Percentiles rank a stretch among this genome's conserved stretches.
Conservation (phyloP, 768 basidiomycete species). For the Boletus reticulatus region DNA sequence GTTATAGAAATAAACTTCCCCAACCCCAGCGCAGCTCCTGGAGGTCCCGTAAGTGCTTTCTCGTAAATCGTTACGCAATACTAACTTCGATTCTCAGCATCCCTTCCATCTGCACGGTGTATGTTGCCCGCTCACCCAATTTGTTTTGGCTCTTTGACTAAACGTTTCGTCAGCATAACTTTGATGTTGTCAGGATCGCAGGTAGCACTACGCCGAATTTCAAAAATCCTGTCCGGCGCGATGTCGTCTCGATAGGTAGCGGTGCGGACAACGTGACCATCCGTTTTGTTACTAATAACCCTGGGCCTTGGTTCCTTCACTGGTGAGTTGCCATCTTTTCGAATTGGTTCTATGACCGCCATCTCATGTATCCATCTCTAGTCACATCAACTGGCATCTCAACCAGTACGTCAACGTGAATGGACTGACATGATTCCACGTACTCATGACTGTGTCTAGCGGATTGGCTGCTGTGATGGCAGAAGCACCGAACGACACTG, state of each 20-base stretch:
- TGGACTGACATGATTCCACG: too few species aligned
- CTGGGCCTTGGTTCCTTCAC: conserved; percentile 46
- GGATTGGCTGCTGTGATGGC: conserved; percentile 24
- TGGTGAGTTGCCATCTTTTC: neutral
- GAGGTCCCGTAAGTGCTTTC: conserved; percentile 27
- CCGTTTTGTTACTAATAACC: conserved; percentile 61
- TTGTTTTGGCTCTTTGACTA: neutral
- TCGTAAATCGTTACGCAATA: too few species aligned
- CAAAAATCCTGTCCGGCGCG: conserved; percentile 34
- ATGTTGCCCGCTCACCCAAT: conserved; percentile 5
- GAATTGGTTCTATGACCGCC: too few species aligned
- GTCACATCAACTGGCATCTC: neutral
- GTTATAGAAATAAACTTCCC: conserved; percentile 47
- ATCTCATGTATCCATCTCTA: neutral
- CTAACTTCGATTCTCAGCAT: conserved; percentile 22
- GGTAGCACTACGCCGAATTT: conserved; percentile 30
- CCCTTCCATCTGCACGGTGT: conserved; percentile 41
- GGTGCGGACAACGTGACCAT: conserved; percentile 48
- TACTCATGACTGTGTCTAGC: neutral
- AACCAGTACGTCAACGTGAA: neutral
- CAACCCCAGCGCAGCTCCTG: conserved; percentile 20
- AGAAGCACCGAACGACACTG: conserved; percentile 8
- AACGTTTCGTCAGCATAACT: conserved; percentile 25
- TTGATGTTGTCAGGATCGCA: conserved; percentile 34
- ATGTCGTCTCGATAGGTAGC: conserved; percentile 25